Percentiles rank a stretch among this genome's conserved stretches.
These are phyloP conservation scores for Ceriops tagal DNA, from an alignment of 345 rosid species.

Conservation along the genomic window DNA sequence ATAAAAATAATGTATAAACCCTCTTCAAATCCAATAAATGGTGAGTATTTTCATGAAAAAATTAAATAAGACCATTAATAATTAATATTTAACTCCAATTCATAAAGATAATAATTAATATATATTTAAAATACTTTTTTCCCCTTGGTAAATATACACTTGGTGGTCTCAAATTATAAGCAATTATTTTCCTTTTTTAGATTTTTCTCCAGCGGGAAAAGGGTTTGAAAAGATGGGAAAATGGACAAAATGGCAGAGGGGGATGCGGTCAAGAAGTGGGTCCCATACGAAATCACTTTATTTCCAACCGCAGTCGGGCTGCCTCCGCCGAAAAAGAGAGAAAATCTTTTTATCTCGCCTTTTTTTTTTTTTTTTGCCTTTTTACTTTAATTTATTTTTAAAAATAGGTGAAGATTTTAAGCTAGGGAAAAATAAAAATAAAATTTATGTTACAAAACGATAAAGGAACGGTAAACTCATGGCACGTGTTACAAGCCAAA, in stretches of 20 bases:
- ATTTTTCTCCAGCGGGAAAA: not conserved
- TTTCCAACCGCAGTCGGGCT: conserved; percentile 99
- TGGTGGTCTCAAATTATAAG: not conserved
- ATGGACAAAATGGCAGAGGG: conserved; percentile 27
- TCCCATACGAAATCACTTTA: conserved; percentile 56
- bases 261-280: conserved; percentile 52
- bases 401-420: not conserved
- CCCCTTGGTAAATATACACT: too few relatives aligned
- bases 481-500: conserved; percentile 43
- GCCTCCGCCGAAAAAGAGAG: conserved; percentile 53
- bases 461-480: not conserved
- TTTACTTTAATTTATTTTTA: conserved; percentile 1
- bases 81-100: too few relatives aligned
- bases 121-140: too few relatives aligned
- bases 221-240: not conserved
- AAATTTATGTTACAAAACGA: not conserved
- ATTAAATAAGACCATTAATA: too few relatives aligned
- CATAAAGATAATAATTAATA: too few relatives aligned
- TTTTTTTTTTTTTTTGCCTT: not conserved
- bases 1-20: too few relatives aligned
- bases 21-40: too few relatives aligned
- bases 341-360: not conserved
- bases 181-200: not conserved
- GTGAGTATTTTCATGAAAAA: not conserved
- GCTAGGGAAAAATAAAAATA: too few relatives aligned